Evolutionary conservation across 371 early-diverging fungal genomes (phyloP).

Genomic region (Mortierella sp.): DNA sequence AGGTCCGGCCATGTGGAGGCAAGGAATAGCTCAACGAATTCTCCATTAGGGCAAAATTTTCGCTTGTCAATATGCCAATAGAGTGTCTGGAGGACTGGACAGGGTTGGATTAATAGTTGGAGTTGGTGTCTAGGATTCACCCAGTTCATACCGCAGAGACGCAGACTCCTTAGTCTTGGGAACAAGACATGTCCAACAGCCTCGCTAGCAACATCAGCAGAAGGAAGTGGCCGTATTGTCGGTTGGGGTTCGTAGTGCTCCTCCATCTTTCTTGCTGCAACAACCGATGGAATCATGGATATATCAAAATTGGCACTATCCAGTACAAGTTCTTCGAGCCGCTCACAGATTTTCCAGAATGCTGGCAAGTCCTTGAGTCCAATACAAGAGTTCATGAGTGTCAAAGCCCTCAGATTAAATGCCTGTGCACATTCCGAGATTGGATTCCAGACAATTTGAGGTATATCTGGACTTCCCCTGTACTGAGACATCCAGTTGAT

Average conservation of each 20-base stretch:
- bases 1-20: slow-evolving; percentile 3
- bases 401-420: neutral
- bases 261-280: neutral
- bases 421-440: neutral
- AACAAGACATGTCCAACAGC: neutral
- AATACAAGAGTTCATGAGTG: neutral
- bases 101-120: neutral
- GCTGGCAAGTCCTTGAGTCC: neutral
- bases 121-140: neutral
- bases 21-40: neutral
- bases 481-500: slow-evolving; percentile 5
- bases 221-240: too few species aligned
- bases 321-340: neutral
- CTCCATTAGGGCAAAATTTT: neutral
- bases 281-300: neutral
- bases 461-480: neutral
- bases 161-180: neutral
- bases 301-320: neutral
- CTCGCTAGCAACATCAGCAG: neutral
- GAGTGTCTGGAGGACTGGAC: slow-evolving; percentile 1
- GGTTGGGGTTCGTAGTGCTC: neutral
- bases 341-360: neutral
- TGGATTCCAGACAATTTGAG: neutral
- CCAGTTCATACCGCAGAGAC: neutral
- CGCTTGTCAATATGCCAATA: neutral